These are phyloP conservation scores for Botrytis deweyae DNA, from an alignment of 2,329 filamentous ascomycete species.

Conservation along the genomic window DNA sequence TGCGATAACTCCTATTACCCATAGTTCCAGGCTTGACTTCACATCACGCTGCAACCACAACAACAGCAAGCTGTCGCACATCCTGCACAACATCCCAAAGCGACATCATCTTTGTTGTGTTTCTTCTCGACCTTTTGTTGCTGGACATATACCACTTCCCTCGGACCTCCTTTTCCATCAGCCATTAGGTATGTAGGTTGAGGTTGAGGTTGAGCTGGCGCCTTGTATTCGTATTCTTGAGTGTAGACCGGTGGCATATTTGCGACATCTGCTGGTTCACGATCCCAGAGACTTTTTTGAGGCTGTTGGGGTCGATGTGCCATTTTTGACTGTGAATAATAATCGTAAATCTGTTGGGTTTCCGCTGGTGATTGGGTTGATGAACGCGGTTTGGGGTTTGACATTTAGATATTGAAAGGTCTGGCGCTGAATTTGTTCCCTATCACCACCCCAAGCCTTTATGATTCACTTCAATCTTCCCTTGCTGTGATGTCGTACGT, in stretches of 20 bases:
- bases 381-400: not conserved
- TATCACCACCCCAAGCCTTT: not conserved
- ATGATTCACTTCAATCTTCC: not conserved
- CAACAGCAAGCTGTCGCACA: conserved; percentile 5
- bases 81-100: conserved; percentile 14
- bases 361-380: not conserved
- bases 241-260: conserved; percentile 14
- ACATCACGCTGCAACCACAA: conserved; percentile 20
- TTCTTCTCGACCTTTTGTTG: not conserved
- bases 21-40: not conserved
- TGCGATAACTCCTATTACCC: not conserved
- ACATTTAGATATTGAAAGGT: not conserved
- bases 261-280: conserved; percentile 13
- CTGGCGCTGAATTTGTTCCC: not conserved
- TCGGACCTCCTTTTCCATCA: not conserved
- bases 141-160: conserved; percentile 15
- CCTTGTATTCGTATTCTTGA: conserved; percentile 7
- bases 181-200: not conserved
- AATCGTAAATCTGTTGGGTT: not conserved
- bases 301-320: conserved; percentile 3
- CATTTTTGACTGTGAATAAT: conserved; percentile 8
- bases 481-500: not conserved
- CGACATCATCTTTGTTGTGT: conserved; percentile 6
- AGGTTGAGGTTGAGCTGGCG: not conserved
- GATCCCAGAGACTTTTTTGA: conserved; percentile 14